Evolutionary conservation across 108 stramenopile species (phyloP).

Genomic region (Nitzschia sp.): DNA sequence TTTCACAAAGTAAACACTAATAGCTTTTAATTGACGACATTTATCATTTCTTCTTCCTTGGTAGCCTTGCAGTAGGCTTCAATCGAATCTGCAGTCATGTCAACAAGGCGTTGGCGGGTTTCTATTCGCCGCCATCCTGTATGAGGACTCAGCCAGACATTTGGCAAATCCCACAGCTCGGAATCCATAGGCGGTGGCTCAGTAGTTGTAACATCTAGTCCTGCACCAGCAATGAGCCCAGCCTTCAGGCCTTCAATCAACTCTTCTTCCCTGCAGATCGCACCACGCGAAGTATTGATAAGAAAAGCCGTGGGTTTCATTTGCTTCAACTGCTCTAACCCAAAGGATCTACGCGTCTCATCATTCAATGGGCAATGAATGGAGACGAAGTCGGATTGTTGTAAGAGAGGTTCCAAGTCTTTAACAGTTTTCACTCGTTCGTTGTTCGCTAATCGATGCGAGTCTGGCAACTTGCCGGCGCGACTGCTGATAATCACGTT

Average conservation of each 20-base stretch:
- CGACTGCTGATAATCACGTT: conserved; percentile 72
- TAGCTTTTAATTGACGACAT: conserved; percentile 51
- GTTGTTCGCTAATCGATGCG: conserved; percentile 57
- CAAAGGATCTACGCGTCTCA: conserved; percentile 80
- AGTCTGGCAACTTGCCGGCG: conserved; percentile 49
- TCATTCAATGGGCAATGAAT: conserved; percentile 88
- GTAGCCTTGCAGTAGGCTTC: conserved; percentile 53
- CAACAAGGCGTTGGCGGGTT: conserved; percentile 85
- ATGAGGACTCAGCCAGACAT: conserved; percentile 83
- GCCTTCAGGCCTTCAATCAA: conserved; percentile 71
- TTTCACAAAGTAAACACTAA: too few relatives aligned
- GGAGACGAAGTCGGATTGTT: conserved; percentile 76
- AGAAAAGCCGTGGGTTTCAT: conserved; percentile 90
- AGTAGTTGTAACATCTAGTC: conserved; percentile 74
- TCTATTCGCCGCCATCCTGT: conserved; percentile 91
- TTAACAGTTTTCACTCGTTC: conserved; percentile 53
- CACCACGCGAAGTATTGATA: conserved; percentile 90
- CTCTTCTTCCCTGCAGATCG: conserved; percentile 83
- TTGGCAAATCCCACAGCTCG: conserved; percentile 71
- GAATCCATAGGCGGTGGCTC: conserved; percentile 67
- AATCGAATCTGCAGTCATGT: conserved; percentile 86
- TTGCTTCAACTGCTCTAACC: conserved; percentile 56
- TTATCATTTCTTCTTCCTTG: conserved; percentile 28
- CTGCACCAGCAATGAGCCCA: conserved; percentile 79
- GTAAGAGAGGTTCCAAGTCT: conserved; percentile 56